Evolutionary conservation across 441 rosid species (phyloP).

Genomic region (Metrosideros polymorpha): DNA sequence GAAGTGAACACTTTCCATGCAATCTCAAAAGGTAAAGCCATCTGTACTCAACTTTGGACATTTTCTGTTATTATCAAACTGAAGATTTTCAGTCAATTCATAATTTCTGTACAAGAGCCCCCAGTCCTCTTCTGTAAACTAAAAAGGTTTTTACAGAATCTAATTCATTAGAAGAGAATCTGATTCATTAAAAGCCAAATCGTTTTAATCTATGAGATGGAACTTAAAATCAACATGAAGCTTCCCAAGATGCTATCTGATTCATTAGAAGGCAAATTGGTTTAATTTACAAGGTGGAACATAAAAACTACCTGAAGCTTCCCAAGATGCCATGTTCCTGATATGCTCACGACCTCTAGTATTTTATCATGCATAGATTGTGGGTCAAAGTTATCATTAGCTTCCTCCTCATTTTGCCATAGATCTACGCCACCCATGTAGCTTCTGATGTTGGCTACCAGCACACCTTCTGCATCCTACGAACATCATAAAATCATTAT

Average conservation of each 20-base stretch:
- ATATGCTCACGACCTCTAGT: slow-evolving; percentile 92
- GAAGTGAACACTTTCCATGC: not conserved
- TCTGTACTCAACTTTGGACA: not conserved
- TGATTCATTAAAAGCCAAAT: not conserved
- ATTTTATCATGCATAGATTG: slow-evolving; percentile 97
- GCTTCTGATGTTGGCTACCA: slow-evolving; percentile 95
- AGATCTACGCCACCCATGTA: slow-evolving; percentile 99
- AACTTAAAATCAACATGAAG: not conserved
- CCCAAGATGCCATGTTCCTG: slow-evolving; percentile 99
- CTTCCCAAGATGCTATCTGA: not conserved
- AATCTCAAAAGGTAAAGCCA: not conserved
- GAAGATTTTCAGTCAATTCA: not conserved
- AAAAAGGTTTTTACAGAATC: not conserved
- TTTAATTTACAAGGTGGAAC: not conserved
- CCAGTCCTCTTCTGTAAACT: not conserved
- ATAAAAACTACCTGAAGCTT: slow-evolving; percentile 67
- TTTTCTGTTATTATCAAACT: not conserved
- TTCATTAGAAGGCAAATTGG: not conserved
- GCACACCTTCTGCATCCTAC: slow-evolving; percentile 97
- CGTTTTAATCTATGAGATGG: not conserved
- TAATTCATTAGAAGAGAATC: not conserved
- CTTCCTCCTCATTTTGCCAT: slow-evolving; percentile 95
- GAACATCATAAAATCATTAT: not conserved
- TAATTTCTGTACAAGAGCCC: not conserved
- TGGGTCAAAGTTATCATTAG: slow-evolving; percentile 76